A percentile compares a stretch with the other conserved stretches of the same genome.
These are phyloP conservation scores for Kwoniella bestiolae DNA, from an alignment of 768 basidiomycete genomes.

Conservation along the genomic window DNA sequence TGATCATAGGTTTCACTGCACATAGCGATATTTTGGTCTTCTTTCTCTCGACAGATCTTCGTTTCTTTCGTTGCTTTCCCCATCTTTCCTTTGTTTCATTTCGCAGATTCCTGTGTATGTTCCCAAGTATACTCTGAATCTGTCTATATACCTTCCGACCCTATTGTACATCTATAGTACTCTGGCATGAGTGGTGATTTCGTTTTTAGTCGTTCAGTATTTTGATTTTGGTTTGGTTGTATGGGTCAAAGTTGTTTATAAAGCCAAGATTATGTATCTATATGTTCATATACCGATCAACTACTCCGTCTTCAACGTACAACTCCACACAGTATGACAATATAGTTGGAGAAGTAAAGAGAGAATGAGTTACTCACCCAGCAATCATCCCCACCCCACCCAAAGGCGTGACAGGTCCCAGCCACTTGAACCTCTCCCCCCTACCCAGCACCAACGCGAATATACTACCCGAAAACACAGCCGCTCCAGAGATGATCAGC, in stretches of 20 bases:
- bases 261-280: constrained; percentile 27
- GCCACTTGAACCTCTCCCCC: constrained; percentile 45
- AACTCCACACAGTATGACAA: neutral
- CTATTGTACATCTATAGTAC: constrained; percentile 2
- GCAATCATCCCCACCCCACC: constrained; percentile 55
- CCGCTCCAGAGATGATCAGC: constrained; percentile 44
- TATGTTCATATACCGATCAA: neutral
- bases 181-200: constrained; percentile 1
- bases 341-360: neutral
- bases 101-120: neutral
- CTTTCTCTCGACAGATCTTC: neutral
- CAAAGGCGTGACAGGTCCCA: constrained; percentile 52
- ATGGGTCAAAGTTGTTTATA: constrained; percentile 11
- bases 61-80: neutral
- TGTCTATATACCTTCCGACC: neutral
- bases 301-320: neutral
- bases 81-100: neutral
- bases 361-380: constrained; percentile 43
- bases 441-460: constrained; percentile 52
- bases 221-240: neutral
- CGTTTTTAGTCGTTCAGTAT: neutral
- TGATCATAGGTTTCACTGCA: neutral
- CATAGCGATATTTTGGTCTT: too few species aligned
- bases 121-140: neutral
- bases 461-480: constrained; percentile 51